Conservation (phyloP, 177 flowering plant genomes). For the Vitis hybrid region DNA sequence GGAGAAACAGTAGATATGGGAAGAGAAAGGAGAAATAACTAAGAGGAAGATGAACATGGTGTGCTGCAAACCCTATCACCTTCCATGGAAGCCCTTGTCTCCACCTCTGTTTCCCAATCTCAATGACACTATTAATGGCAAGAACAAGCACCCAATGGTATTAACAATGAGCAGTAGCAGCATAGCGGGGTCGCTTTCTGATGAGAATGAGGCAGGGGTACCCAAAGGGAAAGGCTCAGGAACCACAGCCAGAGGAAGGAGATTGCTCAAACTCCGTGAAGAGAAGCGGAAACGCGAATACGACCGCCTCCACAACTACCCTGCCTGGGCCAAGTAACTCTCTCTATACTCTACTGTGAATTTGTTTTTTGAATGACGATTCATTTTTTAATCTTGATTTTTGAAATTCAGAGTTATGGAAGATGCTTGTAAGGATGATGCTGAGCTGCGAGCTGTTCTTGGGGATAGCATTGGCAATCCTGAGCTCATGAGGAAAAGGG, state of each 20-base stretch:
- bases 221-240: slow-evolving; percentile 50
- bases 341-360: neutral
- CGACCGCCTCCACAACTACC: slow-evolving; percentile 71
- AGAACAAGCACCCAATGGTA: neutral
- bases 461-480: slow-evolving; percentile 94
- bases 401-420: slow-evolving; percentile 59
- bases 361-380: slow-evolving; percentile 12
- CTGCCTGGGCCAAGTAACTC: slow-evolving; percentile 82
- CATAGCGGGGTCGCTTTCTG: neutral
- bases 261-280: slow-evolving; percentile 71
- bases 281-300: slow-evolving; percentile 80
- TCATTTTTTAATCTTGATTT: neutral
- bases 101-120: too few species aligned
- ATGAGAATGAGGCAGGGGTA: neutral
- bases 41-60: too few species aligned
- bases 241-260: slow-evolving; percentile 80
- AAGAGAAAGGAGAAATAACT: too few species aligned
- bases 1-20: too few species aligned
- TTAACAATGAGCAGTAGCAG: neutral
- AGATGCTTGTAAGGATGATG: slow-evolving; percentile 73
- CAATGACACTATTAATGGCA: too few species aligned
- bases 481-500: slow-evolving; percentile 77
- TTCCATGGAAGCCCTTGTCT: too few species aligned
- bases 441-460: slow-evolving; percentile 79
- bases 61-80: too few species aligned